phyloP scores from a whole-genome alignment of 1,284 basidiomycete genomes.

The Omphalotus olearius region DNA sequence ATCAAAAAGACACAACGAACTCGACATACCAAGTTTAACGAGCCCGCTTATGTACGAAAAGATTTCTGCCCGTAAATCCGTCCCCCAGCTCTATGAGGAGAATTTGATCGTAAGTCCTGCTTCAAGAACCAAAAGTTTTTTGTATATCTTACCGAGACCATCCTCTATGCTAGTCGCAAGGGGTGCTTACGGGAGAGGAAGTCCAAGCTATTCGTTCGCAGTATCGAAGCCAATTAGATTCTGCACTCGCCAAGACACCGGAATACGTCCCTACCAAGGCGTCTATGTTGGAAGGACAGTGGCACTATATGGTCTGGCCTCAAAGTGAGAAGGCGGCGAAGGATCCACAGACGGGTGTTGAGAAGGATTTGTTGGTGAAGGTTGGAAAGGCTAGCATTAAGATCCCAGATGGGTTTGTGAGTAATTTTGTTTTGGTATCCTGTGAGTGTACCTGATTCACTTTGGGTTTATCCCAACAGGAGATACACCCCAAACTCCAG shows the following conservation, averaged over 20 bases:
- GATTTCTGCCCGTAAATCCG: slow-evolving; percentile 71
- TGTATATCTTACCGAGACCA: not conserved
- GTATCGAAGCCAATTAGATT: slow-evolving; percentile 61
- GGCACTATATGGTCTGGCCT: slow-evolving; percentile 75
- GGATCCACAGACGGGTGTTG: slow-evolving; percentile 69
- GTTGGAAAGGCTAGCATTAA: slow-evolving; percentile 70
- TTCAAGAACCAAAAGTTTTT: not conserved
- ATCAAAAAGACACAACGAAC: slow-evolving; percentile 75
- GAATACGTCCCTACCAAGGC: slow-evolving; percentile 41
- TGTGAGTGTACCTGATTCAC: not conserved
- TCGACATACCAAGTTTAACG: slow-evolving; percentile 89
- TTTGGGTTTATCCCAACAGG: slow-evolving; percentile 43
- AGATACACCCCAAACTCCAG: slow-evolving; percentile 75
- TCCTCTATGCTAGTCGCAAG: slow-evolving; percentile 40
- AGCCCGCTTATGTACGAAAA: slow-evolving; percentile 87
- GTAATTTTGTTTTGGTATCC: slow-evolving; percentile 23
- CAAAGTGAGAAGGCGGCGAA: slow-evolving; percentile 44
- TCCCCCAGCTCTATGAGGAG: slow-evolving; percentile 80
- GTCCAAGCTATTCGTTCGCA: slow-evolving; percentile 47
- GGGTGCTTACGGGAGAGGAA: slow-evolving; percentile 45
- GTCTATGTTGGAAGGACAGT: slow-evolving; percentile 58
- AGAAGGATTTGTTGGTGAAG: slow-evolving; percentile 41
- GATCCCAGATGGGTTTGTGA: slow-evolving; percentile 68
- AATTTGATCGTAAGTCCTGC: slow-evolving; percentile 58
- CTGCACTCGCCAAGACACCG: slow-evolving; percentile 48